phyloP scores from a whole-genome alignment of 1,284 basidiomycete genomes.

The Pseudozyma tsukubaensis region DNA sequence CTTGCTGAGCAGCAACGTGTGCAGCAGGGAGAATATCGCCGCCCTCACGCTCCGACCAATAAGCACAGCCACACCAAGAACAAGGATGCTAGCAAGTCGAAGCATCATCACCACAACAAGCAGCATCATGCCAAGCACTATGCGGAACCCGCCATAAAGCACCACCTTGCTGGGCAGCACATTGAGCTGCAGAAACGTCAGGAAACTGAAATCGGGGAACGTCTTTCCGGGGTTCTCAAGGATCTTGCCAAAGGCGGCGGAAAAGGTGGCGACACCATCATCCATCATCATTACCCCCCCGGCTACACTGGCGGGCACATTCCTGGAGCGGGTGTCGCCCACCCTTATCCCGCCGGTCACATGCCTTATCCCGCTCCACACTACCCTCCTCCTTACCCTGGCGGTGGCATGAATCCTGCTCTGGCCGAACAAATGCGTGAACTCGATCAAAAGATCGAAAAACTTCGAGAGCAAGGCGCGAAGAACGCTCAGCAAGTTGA shows the following conservation, averaged over 20 bases:
- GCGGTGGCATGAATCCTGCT: constrained; percentile 6
- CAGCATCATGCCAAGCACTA: background rate
- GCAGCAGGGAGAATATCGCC: constrained; percentile 1
- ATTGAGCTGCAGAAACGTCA: constrained; percentile 6
- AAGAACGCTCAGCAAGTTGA: constrained; percentile 8
- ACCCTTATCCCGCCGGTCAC: constrained; percentile 4
- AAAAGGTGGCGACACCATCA: constrained; percentile 1
- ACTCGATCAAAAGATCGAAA: constrained; percentile 2
- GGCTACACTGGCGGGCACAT: background rate
- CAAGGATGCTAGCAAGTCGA: background rate
- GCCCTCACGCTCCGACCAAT: background rate
- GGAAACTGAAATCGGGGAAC: constrained; percentile 1
- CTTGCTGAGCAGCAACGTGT: constrained; percentile 17
- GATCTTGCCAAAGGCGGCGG: background rate
- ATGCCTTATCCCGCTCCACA: background rate
- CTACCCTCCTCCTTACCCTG: background rate
- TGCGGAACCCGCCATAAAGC: background rate
- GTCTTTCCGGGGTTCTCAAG: constrained; percentile 4
- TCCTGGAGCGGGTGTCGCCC: background rate
- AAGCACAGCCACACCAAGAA: constrained; percentile 1
- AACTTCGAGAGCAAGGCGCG: background rate
- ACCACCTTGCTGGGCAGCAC: background rate
- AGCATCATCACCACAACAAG: constrained; percentile 5
- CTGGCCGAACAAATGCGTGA: constrained; percentile 1
- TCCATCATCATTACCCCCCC: constrained; percentile 6